Conservation (phyloP, 257 asterid species). For the Avicennia marina region DNA sequence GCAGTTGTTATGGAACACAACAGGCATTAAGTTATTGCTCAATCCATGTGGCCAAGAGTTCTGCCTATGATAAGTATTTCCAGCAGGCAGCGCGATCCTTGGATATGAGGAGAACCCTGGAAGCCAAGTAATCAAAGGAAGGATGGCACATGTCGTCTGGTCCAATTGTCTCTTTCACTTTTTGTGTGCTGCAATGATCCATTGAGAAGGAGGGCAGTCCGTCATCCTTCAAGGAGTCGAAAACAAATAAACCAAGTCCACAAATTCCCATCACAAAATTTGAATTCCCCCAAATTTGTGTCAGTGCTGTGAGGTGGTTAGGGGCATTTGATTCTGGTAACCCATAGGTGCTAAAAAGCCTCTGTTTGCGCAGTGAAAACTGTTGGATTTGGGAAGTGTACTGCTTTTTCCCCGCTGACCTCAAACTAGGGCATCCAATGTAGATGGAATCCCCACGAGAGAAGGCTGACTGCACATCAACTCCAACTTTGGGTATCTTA, state of each 20-base stretch:
- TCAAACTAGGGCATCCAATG: slow-evolving; percentile 69
- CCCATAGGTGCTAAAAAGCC: slow-evolving; percentile 47
- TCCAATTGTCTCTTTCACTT: slow-evolving; percentile 54
- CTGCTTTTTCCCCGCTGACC: slow-evolving; percentile 46
- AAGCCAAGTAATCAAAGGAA: slow-evolving; percentile 70
- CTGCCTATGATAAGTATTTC: slow-evolving; percentile 42
- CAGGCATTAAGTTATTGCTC: slow-evolving; percentile 23
- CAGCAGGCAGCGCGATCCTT: slow-evolving; percentile 84
- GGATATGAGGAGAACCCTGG: slow-evolving; percentile 72
- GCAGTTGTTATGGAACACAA: not conserved
- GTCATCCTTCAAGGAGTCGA: slow-evolving; percentile 56
- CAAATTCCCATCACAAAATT: slow-evolving; percentile 73
- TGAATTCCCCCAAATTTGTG: slow-evolving; percentile 94
- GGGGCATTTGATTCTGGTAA: slow-evolving; percentile 76
- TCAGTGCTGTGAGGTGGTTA: slow-evolving; percentile 39
- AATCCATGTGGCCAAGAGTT: slow-evolving; percentile 2
- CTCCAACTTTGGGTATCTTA: slow-evolving; percentile 72
- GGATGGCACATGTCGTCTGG: slow-evolving; percentile 76
- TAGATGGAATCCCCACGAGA: slow-evolving; percentile 71
- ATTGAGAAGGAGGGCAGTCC: slow-evolving; percentile 20
- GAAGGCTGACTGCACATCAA: slow-evolving; percentile 55
- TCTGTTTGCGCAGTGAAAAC: slow-evolving; percentile 66
- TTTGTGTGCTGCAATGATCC: slow-evolving; percentile 20
- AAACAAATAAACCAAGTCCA: slow-evolving; percentile 66
- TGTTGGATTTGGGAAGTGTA: slow-evolving; percentile 66